Conservation (phyloP, 2,329 filamentous ascomycete genomes). For the Fusarium coicis region DNA sequence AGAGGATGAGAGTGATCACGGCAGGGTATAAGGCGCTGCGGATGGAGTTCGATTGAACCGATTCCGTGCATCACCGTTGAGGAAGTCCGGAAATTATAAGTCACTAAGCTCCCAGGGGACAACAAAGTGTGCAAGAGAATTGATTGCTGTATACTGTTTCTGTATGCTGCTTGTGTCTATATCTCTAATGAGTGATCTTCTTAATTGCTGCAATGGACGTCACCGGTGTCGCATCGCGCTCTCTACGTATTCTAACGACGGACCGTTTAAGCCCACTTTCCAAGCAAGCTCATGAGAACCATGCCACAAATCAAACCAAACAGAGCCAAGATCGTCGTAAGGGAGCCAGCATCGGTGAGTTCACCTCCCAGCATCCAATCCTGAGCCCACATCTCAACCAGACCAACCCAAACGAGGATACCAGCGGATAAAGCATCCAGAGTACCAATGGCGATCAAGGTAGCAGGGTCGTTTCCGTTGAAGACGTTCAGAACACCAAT, state of each 20-base stretch:
- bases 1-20: background rate
- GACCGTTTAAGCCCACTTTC: constrained; percentile 74
- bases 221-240: background rate
- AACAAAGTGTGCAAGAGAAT: background rate
- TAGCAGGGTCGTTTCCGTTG: constrained; percentile 77
- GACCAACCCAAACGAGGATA: constrained; percentile 79
- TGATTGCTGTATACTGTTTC: background rate
- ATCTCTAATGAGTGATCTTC: background rate
- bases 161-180: background rate
- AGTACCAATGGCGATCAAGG: constrained; percentile 76
- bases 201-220: background rate
- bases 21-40: background rate
- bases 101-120: background rate
- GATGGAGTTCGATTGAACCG: background rate
- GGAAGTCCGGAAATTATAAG: background rate
- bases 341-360: constrained; percentile 60
- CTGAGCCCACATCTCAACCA: constrained; percentile 82
- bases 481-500: constrained; percentile 76
- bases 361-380: constrained; percentile 75
- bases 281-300: constrained; percentile 76
- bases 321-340: constrained; percentile 61
- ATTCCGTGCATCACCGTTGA: background rate
- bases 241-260: background rate
- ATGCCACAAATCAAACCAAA: constrained; percentile 69
- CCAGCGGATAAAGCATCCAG: constrained; percentile 79